A percentile compares a stretch with the other conserved stretches of the same genome.
Conservation (phyloP, 345 rosid species). For the Linum usitatissimum region DNA sequence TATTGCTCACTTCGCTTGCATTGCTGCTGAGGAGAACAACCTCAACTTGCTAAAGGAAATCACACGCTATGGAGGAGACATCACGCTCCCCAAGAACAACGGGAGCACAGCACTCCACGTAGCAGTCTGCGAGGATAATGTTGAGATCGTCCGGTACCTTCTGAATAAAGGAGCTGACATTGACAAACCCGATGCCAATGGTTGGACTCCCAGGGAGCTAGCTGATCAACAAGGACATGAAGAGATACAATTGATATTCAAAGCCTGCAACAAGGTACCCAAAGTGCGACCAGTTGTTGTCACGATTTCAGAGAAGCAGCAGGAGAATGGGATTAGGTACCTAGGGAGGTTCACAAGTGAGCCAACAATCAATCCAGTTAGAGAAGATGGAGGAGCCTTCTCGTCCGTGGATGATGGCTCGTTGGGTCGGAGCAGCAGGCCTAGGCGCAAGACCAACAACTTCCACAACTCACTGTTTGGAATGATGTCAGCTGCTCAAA, state of each 20-base stretch:
- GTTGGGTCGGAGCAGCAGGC: slow-evolving; percentile 33
- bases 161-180: slow-evolving; percentile 53
- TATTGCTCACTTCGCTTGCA: slow-evolving; percentile 64
- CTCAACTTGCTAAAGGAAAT: slow-evolving; percentile 53
- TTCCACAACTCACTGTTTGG: slow-evolving; percentile 72
- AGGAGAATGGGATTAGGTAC: slow-evolving; percentile 28
- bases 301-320: slow-evolving; percentile 41
- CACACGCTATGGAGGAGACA: slow-evolving; percentile 38
- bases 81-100: slow-evolving; percentile 35
- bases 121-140: slow-evolving; percentile 68
- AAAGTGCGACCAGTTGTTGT: slow-evolving; percentile 15
- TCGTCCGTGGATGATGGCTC: slow-evolving; percentile 30
- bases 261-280: slow-evolving; percentile 22
- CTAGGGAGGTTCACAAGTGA: slow-evolving; percentile 69
- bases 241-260: slow-evolving; percentile 47
- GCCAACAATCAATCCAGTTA: slow-evolving; percentile 41
- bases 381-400: slow-evolving; percentile 18
- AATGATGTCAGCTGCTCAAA: slow-evolving; percentile 51
- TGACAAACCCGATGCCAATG: slow-evolving; percentile 45
- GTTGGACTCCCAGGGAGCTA: slow-evolving; percentile 63
- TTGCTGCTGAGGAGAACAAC: slow-evolving; percentile 57
- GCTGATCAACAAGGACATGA: slow-evolving; percentile 88
- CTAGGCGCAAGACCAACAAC: slow-evolving; percentile 47
- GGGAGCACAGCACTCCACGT: slow-evolving; percentile 71
- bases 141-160: slow-evolving; percentile 57